A percentile compares a stretch with the other conserved stretches of the same genome.
phyloP scores from a whole-genome alignment of 495 filamentous ascomycete species.

The Penicillium goetzii region DNA sequence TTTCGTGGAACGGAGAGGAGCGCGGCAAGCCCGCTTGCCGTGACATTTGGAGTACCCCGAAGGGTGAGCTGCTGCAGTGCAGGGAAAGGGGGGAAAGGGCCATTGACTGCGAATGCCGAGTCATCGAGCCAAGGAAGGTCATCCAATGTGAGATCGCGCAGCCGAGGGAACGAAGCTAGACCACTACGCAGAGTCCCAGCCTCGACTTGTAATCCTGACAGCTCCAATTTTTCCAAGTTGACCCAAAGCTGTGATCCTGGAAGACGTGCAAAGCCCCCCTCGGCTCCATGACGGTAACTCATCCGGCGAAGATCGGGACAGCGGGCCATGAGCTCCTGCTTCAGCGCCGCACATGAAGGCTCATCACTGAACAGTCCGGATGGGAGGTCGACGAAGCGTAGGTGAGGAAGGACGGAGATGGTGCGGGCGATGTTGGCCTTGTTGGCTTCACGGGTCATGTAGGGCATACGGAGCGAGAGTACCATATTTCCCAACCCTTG shows the following conservation, averaged over 20 bases:
- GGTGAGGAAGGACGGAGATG: conserved; percentile 80
- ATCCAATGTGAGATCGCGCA: conserved; percentile 73
- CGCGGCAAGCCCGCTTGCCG: conserved; percentile 64
- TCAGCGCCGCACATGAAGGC: conserved; percentile 68
- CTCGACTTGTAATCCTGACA: conserved; percentile 74
- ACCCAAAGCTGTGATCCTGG: conserved; percentile 69
- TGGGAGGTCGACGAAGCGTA: conserved; percentile 90
- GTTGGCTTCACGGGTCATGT: conserved; percentile 90
- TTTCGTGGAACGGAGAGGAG: conserved; percentile 62
- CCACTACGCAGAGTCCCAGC: conserved; percentile 69
- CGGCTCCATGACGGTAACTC: conserved; percentile 77
- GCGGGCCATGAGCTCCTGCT: conserved; percentile 79
- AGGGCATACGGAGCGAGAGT: conserved; percentile 84
- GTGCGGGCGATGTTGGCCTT: conserved; percentile 83
- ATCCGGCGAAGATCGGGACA: conserved; percentile 87
- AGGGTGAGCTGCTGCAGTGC: conserved; percentile 70
- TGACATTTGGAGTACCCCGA: conserved; percentile 68
- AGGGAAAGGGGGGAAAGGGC: conserved; percentile 67
- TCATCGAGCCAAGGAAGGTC: conserved; percentile 73
- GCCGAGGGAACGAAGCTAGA: conserved; percentile 63
- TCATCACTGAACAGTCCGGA: conserved; percentile 80
- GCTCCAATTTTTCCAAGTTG: conserved; percentile 78
- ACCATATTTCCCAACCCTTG: conserved; percentile 67
- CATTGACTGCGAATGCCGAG: conserved; percentile 65
- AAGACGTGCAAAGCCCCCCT: conserved; percentile 74